phyloP scores from a whole-genome alignment of 164 flowering plant genomes.

The Chloranthus sessilifolius region DNA sequence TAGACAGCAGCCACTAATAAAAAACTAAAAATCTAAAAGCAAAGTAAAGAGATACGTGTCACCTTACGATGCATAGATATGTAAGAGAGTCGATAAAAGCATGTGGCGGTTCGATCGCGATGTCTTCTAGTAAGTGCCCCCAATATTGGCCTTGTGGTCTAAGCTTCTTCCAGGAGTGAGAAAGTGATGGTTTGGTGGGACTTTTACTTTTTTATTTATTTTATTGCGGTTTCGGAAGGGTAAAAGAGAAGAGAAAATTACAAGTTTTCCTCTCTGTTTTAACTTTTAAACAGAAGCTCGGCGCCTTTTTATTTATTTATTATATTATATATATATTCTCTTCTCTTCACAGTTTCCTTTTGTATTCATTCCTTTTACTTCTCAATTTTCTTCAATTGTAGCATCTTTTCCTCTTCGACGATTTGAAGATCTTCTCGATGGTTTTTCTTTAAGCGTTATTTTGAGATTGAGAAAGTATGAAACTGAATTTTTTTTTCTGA shows the following conservation, averaged over 20 bases:
- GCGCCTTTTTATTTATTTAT: slow-evolving; percentile 21
- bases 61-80: too few relatives aligned
- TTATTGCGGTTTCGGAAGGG: neutral
- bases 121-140: too few relatives aligned
- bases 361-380: slow-evolving; percentile 37
- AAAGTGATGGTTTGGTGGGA: too few relatives aligned
- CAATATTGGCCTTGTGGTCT: too few relatives aligned
- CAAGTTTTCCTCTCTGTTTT: neutral
- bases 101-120: too few relatives aligned
- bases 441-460: slow-evolving; percentile 5
- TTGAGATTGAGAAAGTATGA: too few relatives aligned
- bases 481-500: neutral
- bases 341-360: slow-evolving; percentile 19
- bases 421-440: neutral
- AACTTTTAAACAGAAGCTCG: slow-evolving; percentile 18
- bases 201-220: neutral
- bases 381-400: too few relatives aligned
- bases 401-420: neutral
- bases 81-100: too few relatives aligned
- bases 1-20: too few relatives aligned
- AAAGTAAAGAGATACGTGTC: too few relatives aligned
- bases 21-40: too few relatives aligned
- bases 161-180: too few relatives aligned
- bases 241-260: neutral
- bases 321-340: neutral